phyloP scores from a whole-genome alignment of 306 rosid species.

The Prunus dulcis region DNA sequence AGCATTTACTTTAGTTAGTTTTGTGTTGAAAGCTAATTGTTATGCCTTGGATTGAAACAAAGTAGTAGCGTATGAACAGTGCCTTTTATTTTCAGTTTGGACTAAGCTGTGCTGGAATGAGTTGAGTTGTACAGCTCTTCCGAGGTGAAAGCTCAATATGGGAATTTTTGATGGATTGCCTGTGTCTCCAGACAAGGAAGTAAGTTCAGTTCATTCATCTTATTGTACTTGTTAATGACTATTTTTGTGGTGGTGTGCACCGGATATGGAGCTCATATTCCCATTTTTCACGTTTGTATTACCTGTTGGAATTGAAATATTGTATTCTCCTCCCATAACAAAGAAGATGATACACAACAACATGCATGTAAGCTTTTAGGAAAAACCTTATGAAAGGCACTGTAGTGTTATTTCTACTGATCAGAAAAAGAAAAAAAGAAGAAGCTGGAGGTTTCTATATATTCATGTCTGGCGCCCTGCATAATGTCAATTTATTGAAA shows the following conservation, averaged over 20 bases:
- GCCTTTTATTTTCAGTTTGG: conserved; percentile 32
- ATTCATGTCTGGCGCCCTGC: not conserved
- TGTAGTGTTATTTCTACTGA: not conserved
- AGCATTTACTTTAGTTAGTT: not conserved
- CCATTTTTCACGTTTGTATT: not conserved
- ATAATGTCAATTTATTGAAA: not conserved
- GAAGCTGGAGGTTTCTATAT: not conserved
- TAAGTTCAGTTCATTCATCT: conserved; percentile 35
- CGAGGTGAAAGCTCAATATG: conserved; percentile 51
- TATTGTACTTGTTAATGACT: conserved; percentile 19
- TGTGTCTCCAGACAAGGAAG: conserved; percentile 71
- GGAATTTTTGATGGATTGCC: conserved; percentile 93
- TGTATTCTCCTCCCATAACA: not conserved
- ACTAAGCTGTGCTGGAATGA: conserved; percentile 30
- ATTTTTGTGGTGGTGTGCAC: not conserved
- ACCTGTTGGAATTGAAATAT: not conserved
- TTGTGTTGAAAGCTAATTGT: not conserved
- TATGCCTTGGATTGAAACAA: not conserved
- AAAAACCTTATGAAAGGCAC: not conserved
- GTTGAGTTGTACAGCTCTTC: conserved; percentile 36
- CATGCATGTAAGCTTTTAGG: not conserved
- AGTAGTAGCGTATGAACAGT: not conserved
- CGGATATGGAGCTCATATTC: not conserved
- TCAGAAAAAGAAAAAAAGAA: not conserved
- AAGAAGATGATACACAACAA: not conserved